phyloP scores from a whole-genome alignment of 441 rosid species.

The Populus trichocarpa region DNA sequence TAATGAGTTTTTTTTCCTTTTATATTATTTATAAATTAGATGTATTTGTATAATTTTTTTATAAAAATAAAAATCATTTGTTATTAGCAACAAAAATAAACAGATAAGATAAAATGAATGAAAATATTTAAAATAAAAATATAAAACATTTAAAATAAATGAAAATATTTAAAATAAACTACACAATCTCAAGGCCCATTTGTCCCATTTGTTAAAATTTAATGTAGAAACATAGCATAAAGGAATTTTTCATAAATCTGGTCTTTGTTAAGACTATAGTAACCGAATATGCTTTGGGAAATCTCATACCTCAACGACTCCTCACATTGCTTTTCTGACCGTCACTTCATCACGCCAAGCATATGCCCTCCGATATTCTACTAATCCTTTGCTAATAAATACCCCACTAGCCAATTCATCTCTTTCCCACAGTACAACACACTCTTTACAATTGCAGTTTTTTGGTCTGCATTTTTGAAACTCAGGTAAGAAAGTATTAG shows the following conservation, averaged over 20 bases:
- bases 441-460: not conserved
- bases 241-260: not conserved
- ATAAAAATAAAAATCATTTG: too few species aligned
- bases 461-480: not conserved
- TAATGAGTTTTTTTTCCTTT: too few species aligned
- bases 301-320: slow-evolving; percentile 33
- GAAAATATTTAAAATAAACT: not conserved
- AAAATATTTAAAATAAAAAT: too few species aligned
- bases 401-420: not conserved
- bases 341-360: slow-evolving; percentile 60
- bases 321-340: slow-evolving; percentile 23
- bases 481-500: not conserved
- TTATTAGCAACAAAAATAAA: too few species aligned
- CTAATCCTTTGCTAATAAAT: slow-evolving; percentile 2
- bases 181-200: not conserved
- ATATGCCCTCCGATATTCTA: slow-evolving; percentile 59
- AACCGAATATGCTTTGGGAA: slow-evolving; percentile 55
- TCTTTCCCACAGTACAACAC: not conserved
- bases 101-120: too few species aligned
- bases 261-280: slow-evolving; percentile 16
- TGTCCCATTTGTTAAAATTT: not conserved
- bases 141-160: too few species aligned
- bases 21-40: too few species aligned
- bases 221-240: not conserved
- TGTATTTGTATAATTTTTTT: too few species aligned